Evolutionary conservation across 2,329 filamentous ascomycete genomes (phyloP).

Genomic region (Sporothrix protearum): DNA sequence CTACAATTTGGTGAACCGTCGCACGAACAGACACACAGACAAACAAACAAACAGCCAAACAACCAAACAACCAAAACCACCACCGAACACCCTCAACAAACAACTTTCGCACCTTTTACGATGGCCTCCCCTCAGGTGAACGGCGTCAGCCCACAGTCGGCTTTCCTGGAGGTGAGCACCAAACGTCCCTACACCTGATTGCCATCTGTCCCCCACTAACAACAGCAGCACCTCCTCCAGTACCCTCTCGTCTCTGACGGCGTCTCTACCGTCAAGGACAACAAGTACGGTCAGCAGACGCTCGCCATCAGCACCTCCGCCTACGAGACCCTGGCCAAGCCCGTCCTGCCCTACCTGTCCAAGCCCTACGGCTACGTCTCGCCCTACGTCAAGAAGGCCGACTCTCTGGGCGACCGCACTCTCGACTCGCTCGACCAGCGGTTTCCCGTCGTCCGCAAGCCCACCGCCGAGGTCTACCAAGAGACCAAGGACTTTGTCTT

Average conservation of each 20-base stretch:
- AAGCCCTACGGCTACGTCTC: constrained; percentile 78
- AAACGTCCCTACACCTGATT: background rate
- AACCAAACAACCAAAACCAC: background rate
- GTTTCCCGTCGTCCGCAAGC: constrained; percentile 72
- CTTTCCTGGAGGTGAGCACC: constrained; percentile 27
- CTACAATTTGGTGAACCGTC: too few species aligned
- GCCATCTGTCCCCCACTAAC: background rate
- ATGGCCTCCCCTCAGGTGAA: constrained; percentile 29
- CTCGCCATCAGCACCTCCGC: constrained; percentile 70
- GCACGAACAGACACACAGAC: background rate
- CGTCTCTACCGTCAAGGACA: constrained; percentile 72
- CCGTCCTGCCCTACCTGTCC: constrained; percentile 72
- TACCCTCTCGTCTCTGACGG: constrained; percentile 81
- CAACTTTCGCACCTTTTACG: background rate
- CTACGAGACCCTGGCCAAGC: constrained; percentile 73
- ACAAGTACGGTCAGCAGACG: constrained; percentile 80
- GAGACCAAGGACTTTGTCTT: constrained; percentile 60
- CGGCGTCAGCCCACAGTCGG: constrained; percentile 27
- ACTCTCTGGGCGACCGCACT: constrained; percentile 70
- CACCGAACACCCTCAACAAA: background rate
- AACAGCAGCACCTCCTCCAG: constrained; percentile 69
- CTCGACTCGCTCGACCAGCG: constrained; percentile 65
- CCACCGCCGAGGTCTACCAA: constrained; percentile 65
- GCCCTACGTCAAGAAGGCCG: constrained; percentile 80
- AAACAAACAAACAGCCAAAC: too few species aligned